A percentile compares a stretch with the other conserved stretches of the same genome.
Conservation (phyloP, 2,329 filamentous ascomycete genomes). For the Claviceps fusiformis region DNA sequence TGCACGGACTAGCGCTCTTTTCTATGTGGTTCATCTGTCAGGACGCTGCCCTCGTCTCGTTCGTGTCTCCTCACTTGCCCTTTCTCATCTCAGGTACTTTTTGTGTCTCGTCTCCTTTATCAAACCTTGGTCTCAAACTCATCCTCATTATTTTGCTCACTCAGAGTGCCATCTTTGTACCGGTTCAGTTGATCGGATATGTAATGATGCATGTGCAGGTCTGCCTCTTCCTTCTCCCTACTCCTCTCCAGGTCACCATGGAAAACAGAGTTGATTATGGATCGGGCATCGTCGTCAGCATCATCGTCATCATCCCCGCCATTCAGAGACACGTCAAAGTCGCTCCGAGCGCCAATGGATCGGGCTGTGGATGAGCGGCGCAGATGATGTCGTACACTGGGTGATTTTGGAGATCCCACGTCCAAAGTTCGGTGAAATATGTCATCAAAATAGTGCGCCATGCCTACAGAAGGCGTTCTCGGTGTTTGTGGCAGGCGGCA, state of each 20-base stretch:
- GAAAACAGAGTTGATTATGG: constrained; percentile 18
- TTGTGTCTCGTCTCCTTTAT: not conserved
- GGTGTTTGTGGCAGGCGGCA: constrained; percentile 90
- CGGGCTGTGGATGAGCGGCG: constrained; percentile 70
- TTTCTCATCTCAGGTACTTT: not conserved
- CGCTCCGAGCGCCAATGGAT: constrained; percentile 72
- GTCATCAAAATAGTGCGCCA: constrained; percentile 93
- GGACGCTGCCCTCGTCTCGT: not conserved
- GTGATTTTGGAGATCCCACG: constrained; percentile 22
- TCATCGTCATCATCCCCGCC: constrained; percentile 28
- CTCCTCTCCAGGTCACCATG: constrained; percentile 28
- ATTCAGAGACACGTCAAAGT: constrained; percentile 47
- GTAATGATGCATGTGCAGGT: constrained; percentile 66
- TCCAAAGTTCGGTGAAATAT: constrained; percentile 43
- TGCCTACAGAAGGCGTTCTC: constrained; percentile 68
- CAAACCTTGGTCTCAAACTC: constrained; percentile 32
- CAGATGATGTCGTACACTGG: constrained; percentile 35
- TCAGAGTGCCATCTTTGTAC: constrained; percentile 32
- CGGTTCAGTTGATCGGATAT: constrained; percentile 68
- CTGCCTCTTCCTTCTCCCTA: constrained; percentile 38
- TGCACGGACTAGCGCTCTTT: not conserved
- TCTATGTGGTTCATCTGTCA: not conserved
- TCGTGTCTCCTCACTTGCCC: not conserved
- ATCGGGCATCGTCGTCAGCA: constrained; percentile 14
- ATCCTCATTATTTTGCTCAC: constrained; percentile 22